Conservation (phyloP, 805 yeast species). For the Kodamaea lidongshanica region DNA sequence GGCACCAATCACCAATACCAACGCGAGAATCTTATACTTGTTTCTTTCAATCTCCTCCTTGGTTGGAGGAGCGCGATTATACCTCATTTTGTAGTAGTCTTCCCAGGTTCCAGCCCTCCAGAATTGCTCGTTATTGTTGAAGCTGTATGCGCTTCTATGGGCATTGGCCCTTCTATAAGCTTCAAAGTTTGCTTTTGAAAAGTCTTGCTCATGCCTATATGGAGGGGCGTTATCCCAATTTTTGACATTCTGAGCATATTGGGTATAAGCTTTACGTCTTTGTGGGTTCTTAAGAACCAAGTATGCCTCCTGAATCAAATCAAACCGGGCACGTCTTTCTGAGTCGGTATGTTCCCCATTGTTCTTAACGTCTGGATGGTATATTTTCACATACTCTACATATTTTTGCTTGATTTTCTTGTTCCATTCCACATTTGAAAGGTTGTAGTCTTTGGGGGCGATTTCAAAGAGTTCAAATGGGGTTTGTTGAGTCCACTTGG, state of each 20-base stretch:
- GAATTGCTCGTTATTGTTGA: slow-evolving; percentile 37
- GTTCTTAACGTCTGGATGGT: slow-evolving; percentile 69
- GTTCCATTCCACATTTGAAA: slow-evolving; percentile 47
- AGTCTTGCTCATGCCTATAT: slow-evolving; percentile 8
- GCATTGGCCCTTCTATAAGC: slow-evolving; percentile 34
- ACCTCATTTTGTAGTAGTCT: slow-evolving; percentile 45
- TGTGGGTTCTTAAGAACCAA: slow-evolving; percentile 49
- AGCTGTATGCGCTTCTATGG: slow-evolving; percentile 27
- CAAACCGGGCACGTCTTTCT: slow-evolving; percentile 29
- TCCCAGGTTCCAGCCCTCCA: slow-evolving; percentile 66
- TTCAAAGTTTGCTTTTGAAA: slow-evolving; percentile 19
- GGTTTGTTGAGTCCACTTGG: too few species aligned
- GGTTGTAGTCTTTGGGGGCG: slow-evolving; percentile 26
- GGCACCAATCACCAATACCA: slow-evolving; percentile 30
- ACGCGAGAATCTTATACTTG: slow-evolving; percentile 39
- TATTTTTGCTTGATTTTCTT: slow-evolving; percentile 35
- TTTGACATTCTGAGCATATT: slow-evolving; percentile 19
- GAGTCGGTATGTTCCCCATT: slow-evolving; percentile 22
- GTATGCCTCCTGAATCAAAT: slow-evolving; percentile 30
- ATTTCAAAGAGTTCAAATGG: slow-evolving; percentile 62
- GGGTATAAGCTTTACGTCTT: slow-evolving; percentile 25
- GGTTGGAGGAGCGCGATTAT: slow-evolving; percentile 34
- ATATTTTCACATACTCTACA: slow-evolving; percentile 51
- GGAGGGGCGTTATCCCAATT: slow-evolving; percentile 9
- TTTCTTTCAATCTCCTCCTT: slow-evolving; percentile 35